Base-by-base conservation (phyloP, 352 stramenopile species). In the Phytophthora constricta region DNA sequence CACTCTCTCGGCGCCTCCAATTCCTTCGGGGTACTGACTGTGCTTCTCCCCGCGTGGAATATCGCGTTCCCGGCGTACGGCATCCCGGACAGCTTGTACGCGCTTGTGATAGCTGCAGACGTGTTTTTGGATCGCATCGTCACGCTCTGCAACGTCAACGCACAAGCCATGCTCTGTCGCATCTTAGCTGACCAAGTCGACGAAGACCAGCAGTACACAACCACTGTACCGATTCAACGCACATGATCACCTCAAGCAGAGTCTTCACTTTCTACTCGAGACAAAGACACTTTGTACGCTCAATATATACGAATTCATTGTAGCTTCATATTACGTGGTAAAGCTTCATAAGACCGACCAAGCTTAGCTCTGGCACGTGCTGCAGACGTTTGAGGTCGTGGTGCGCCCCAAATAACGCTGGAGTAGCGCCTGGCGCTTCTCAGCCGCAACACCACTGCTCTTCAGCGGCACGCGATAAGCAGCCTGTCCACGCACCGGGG, bases 381-480 rank as follows among this genome's bases (percentile, higher is more conserved):
- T 67, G 34, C 72, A 73, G 13, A 52, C 45, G 23, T 61, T 74
- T 19, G 56, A 63, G 39, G 65, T 17, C 23, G 65, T 52, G 17
- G 22, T 73, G 47, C 76, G 72, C 2, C 60, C 63, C 22, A 84
- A 33, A 53, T 84, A 84, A 37, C 76, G 72, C 51, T 91, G 63
- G 11, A 96, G 75, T 50, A 96, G 58, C 26, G 79, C 76, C 57
- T 91, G 65, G 51, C 88, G 86, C 80, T 89, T 91, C 41, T 80
- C 83, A 9, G 79, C 70, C 49, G 88, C 85, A 8, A 96, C 80
- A 26, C 85, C 84, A 45, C 87, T 91, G 48, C 90, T 97, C 73
- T 98, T 97, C 33, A 99, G 79, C 39, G 97, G 97, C 37, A 97
- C 91, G 45, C 97, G 82, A 65, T 99, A 98, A 26, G 91, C 93